Evolutionary conservation across 1,139 yeast genomes (phyloP), one percentile per base, ranked within the genome.

Genomic region (Yamadazyma blattariae): DNA sequence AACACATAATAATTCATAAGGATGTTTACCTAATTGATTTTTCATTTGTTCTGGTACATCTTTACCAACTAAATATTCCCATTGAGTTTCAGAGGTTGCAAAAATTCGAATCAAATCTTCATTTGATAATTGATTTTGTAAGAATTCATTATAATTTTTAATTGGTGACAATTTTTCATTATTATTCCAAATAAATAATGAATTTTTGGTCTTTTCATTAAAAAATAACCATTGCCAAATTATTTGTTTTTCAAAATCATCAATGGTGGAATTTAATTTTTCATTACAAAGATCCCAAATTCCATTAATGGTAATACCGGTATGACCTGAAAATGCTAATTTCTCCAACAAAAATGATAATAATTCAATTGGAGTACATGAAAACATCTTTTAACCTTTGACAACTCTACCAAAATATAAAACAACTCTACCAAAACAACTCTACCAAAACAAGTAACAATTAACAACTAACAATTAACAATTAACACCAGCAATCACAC

Each of bases 181-280:
- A n/a, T 44, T 37, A 9, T 42, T 34, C 51, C 51, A 47, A 17
- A 47, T 27, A 24, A 40, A 38, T n/a, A 43, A 21, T 12, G 33
- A 27, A 14, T 46, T 54, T 2, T 27, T 25, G 17, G 32, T 33
- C 16, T 30, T 15, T 13, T 50, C 45, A 24, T 47, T 46, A 40
- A 56, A 59, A 37, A 65, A 65, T 18, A 67, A 35, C 72, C 72
- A 66, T 39, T 59, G 61, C 73, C 73, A 67, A 13, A 67, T 55
- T 6, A 59, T 51, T 42, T 57, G 61, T 43, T 64, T 65, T 38
- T 61, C 66, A 46, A 64, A 66, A 5, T 45, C 45, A 47, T 67
- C 71, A 10, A 64, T 29, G 18, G 37, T 37, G 2, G 37, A 33
- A 5, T 43, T 37, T 28, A 61, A 43, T 36, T 52, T 57, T 1